These are phyloP conservation scores for Acanthamoeba triangularis DNA, from an alignment of 208 protist species.

Conservation along the genomic window DNA sequence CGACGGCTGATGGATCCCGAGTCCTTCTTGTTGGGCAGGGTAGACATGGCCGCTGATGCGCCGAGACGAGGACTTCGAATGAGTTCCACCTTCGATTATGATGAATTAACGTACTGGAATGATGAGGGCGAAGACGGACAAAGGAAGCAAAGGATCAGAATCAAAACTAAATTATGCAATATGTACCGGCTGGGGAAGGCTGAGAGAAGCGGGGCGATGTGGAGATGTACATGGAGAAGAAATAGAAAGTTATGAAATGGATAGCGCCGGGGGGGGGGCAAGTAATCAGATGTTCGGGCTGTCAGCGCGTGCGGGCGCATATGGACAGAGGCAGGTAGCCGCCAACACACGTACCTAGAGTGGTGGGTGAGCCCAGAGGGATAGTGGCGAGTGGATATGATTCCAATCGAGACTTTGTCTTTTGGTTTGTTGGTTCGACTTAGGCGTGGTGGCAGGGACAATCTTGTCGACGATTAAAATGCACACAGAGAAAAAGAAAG, in stretches of 20 bases:
- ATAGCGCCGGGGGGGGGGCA: too few species aligned
- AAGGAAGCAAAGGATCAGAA: neutral
- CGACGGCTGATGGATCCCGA: constrained; percentile 4
- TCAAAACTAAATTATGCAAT: neutral
- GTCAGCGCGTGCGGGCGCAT: too few species aligned
- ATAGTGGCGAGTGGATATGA: neutral
- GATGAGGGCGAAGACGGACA: neutral
- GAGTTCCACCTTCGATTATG: neutral
- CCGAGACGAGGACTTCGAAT: constrained; percentile 3
- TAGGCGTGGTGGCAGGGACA: too few species aligned
- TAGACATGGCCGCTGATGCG: neutral
- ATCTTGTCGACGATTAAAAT: too few species aligned
- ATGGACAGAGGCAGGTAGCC: neutral
- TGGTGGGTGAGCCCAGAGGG: neutral
- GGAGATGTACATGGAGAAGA: too few species aligned
- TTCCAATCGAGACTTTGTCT: neutral
- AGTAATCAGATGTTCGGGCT: too few species aligned
- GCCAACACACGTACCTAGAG: neutral
- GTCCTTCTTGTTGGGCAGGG: neutral
- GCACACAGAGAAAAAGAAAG: too few species aligned
- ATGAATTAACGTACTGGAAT: neutral
- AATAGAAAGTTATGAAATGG: too few species aligned
- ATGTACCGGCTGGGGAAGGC: neutral
- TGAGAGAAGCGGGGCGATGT: neutral
- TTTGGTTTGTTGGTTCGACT: too few species aligned